Evolutionary conservation across 2,329 filamentous ascomycete species (phyloP).

Genomic region (Diaporthe velutina): DNA sequence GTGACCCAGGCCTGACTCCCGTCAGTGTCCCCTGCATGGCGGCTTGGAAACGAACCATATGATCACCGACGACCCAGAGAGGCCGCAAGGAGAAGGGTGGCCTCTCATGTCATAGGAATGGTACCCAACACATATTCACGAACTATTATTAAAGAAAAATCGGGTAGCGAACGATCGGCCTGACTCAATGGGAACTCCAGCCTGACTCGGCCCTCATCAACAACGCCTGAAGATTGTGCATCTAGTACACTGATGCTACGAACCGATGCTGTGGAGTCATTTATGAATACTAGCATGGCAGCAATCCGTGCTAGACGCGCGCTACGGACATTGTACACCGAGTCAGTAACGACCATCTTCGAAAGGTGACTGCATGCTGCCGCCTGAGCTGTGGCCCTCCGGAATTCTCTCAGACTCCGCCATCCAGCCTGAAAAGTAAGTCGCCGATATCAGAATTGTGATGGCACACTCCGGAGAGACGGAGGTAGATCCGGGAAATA

Average conservation of each 20-base stretch:
- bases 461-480: not conserved
- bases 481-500: too few species aligned
- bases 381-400: too few species aligned
- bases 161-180: not conserved
- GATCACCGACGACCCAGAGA: not conserved
- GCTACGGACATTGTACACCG: not conserved
- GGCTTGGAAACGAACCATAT: not conserved
- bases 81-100: not conserved
- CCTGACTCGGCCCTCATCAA: not conserved
- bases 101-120: not conserved
- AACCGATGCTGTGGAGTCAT: not conserved
- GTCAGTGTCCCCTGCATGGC: too few species aligned
- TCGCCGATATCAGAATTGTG: not conserved
- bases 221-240: not conserved
- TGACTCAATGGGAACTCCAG: not conserved
- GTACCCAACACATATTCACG: not conserved
- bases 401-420: too few species aligned
- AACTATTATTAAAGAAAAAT: not conserved
- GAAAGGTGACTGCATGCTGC: not conserved
- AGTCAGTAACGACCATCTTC: not conserved
- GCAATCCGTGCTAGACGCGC: not conserved
- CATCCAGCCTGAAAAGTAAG: not conserved
- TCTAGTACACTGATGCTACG: not conserved
- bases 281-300: too few species aligned
- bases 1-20: too few species aligned